A percentile compares a stretch with the other conserved stretches of the same genome.
Evolutionary conservation across 345 rosid species (phyloP).

Genomic region (Citrus australasica): DNA sequence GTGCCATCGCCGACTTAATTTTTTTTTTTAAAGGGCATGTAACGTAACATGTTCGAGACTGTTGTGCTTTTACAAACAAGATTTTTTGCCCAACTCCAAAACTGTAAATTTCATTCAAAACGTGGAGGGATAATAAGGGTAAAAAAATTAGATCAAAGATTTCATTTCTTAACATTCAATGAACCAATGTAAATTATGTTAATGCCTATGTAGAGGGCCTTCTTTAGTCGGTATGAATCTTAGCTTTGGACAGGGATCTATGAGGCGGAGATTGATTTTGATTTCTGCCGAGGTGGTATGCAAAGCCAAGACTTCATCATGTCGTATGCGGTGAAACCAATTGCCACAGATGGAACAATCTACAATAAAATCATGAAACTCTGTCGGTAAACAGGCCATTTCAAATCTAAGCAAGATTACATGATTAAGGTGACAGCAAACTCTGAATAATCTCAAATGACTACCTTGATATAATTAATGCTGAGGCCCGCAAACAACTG

Average conservation of each 20-base stretch:
- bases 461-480: conserved; percentile 91
- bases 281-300: conserved; percentile 74
- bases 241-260: conserved; percentile 4
- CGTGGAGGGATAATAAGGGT: neutral
- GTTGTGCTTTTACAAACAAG: neutral
- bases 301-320: conserved; percentile 82
- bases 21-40: no score
- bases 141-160: neutral
- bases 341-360: conserved; percentile 97
- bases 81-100: neutral
- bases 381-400: neutral
- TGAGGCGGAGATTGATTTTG: conserved; percentile 28
- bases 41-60: no score
- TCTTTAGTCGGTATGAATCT: neutral
- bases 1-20: no score
- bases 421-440: neutral
- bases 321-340: conserved; percentile 91
- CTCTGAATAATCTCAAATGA: neutral
- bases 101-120: neutral
- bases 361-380: conserved; percentile 16
- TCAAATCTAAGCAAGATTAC: neutral
- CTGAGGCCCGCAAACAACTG: conserved; percentile 97
- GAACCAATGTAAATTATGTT: neutral
- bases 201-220: neutral
- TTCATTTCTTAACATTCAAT: neutral